Evolutionary conservation across 2,329 filamentous ascomycete species (phyloP).

Genomic region (Cladosporium sp.): DNA sequence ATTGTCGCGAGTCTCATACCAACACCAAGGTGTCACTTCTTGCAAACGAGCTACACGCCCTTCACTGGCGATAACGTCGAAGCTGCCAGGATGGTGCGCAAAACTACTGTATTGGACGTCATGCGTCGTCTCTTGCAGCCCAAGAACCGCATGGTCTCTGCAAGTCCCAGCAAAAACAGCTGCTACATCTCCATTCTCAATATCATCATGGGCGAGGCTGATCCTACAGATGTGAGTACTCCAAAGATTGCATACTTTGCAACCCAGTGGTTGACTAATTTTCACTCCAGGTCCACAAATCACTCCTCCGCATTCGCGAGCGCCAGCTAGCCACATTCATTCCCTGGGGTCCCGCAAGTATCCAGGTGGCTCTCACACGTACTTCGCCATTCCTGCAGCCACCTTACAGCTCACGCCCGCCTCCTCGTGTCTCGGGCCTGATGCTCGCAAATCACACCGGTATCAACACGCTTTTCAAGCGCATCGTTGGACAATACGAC

Average conservation of each 20-base stretch:
- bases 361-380: slow-evolving; percentile 94
- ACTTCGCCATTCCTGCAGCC: slow-evolving; percentile 94
- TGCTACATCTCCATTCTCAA: slow-evolving; percentile 99
- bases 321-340: slow-evolving; percentile 93
- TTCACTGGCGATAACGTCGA: slow-evolving; percentile 96
- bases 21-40: slow-evolving; percentile 93
- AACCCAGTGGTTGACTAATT: background rate
- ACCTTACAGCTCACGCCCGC: slow-evolving; percentile 88
- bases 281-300: slow-evolving; percentile 75
- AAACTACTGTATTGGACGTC: slow-evolving; percentile 95
- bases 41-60: slow-evolving; percentile 97
- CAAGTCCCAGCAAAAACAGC: slow-evolving; percentile 89
- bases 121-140: slow-evolving; percentile 94
- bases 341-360: slow-evolving; percentile 95
- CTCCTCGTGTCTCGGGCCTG: slow-evolving; percentile 80
- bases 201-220: slow-evolving; percentile 97
- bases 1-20: slow-evolving; percentile 95
- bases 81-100: slow-evolving; percentile 94
- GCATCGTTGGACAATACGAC: slow-evolving; percentile 88
- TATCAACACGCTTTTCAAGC: slow-evolving; percentile 93
- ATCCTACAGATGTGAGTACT: slow-evolving; percentile 74
- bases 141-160: slow-evolving; percentile 99
- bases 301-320: slow-evolving; percentile 89
- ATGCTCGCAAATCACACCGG: slow-evolving; percentile 99
- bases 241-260: background rate